Evolutionary conservation across 768 basidiomycete species (phyloP).

Genomic region (Rhizopogon vesiculosus): DNA sequence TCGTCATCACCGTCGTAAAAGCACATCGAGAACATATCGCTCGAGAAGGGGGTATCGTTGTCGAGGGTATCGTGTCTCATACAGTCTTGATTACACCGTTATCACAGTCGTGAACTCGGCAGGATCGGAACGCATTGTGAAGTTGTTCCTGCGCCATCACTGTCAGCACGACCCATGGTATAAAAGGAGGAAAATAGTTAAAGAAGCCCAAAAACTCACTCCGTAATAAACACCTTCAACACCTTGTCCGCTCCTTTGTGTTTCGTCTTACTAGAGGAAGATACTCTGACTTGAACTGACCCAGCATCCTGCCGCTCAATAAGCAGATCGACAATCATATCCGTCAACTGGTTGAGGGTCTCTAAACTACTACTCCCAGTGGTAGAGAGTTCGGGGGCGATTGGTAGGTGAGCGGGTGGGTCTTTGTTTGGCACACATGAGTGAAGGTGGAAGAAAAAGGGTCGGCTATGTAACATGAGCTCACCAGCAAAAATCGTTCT

Average conservation of each 20-base stretch:
- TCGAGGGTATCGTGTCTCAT: neutral
- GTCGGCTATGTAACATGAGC: neutral
- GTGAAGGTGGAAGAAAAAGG: neutral
- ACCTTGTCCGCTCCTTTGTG: accelerated
- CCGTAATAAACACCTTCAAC: neutral
- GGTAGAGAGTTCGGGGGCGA: neutral
- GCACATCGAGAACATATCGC: neutral
- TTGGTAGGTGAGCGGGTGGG: neutral
- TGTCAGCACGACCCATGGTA: neutral
- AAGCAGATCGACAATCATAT: neutral
- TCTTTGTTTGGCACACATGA: neutral
- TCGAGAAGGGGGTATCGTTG: neutral
- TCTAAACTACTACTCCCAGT: neutral
- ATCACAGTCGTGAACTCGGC: neutral
- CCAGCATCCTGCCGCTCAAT: neutral
- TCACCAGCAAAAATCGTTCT: neutral
- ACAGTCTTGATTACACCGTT: neutral
- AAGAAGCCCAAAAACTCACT: neutral
- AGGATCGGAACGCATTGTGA: neutral
- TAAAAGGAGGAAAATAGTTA: neutral
- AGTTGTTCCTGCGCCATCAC: neutral
- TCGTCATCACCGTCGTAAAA: neutral
- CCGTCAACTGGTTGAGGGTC: neutral
- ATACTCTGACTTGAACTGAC: neutral
- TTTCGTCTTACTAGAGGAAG: neutral